Base-by-base conservation (phyloP, 495 filamentous ascomycete genomes). In the Penicillium subrubescens region DNA sequence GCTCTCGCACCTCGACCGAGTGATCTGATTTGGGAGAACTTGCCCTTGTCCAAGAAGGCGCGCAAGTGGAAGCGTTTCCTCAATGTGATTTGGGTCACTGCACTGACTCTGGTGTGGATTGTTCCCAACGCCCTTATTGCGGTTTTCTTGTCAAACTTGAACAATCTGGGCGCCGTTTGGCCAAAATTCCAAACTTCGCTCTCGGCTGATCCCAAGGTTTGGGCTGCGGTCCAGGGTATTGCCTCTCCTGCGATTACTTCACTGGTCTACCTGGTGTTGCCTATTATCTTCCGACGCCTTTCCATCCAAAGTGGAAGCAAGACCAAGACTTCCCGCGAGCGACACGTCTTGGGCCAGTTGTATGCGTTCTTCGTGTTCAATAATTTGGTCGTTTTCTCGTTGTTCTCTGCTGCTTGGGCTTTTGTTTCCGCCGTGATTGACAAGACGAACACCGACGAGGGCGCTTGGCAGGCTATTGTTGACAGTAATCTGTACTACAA, bases 331-430 rank as follows among this genome's bases (percentile, higher is more conserved):
- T 91, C 91, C 21, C 87, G 95, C 37, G 95, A 99, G 68, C 86
- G 92, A n/a, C 93, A 98, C 74, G 95, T 99, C 66, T 85, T 93
- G 31, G 86, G 87, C 57, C 95, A 96, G 72, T 84, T 99, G 2
- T 99, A 97, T 75, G 83, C 92, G 15, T 99, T 99, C 78, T 98
- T 98, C 79, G 87, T 98, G 52, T 92, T 99, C 84, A 99, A 99
- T 82, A 97, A 98, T 73, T 79, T 98, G 52, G 77, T 98, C 68
- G 88, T 98, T 62, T 97, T 97, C 79, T 96, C 93, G 21, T 77
- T 97, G 19, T 99, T 99, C 77, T 84, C 85, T 1, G 88, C 90
- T 15, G 76, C 92, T 11, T 97, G 91, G 89, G 82, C 77, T 3
- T 92, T 92, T 68, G 79, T 92, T 15, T 70, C 87, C 0, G 82